Conservation (phyloP, 164 flowering plant genomes). For the Buxus sempervirens region DNA sequence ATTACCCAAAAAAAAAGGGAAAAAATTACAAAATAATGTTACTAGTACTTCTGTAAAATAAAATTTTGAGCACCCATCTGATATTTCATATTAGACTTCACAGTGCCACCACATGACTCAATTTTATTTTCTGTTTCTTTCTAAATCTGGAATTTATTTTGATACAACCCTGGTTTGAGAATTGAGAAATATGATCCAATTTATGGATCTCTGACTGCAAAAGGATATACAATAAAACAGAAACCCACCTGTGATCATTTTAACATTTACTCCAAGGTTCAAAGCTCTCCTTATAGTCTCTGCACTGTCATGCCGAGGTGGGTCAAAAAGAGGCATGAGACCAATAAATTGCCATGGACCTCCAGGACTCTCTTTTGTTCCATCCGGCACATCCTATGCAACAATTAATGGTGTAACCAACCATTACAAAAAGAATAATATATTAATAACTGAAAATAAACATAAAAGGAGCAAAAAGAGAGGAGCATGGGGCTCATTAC, state of each 20-base stretch:
- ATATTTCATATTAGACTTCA: background rate
- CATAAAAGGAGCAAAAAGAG: background rate
- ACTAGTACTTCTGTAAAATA: too few species aligned
- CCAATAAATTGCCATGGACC: constrained; percentile 67
- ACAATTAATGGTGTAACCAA: background rate
- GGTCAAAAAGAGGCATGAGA: constrained; percentile 64
- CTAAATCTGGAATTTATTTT: too few species aligned
- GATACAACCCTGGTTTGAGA: background rate
- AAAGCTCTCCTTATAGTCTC: constrained; percentile 60
- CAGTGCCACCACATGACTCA: background rate
- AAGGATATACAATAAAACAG: background rate
- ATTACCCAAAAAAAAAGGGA: too few species aligned
- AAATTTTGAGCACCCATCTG: too few species aligned
- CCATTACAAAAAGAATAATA: background rate
- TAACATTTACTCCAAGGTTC: constrained; percentile 67
- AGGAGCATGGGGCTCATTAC: constrained; percentile 21
- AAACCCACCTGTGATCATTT: constrained; percentile 60
- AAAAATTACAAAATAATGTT: too few species aligned
- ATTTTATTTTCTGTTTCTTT: too few species aligned
- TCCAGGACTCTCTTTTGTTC: constrained; percentile 54
- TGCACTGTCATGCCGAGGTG: constrained; percentile 71
- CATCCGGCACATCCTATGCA: constrained; percentile 57
- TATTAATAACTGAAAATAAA: background rate
- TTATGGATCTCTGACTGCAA: background rate
- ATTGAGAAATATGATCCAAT: background rate